Evolutionary conservation across 352 stramenopile species (phyloP), one percentile per base, ranked within the genome.

Genomic region (Blastocystis sp.): DNA sequence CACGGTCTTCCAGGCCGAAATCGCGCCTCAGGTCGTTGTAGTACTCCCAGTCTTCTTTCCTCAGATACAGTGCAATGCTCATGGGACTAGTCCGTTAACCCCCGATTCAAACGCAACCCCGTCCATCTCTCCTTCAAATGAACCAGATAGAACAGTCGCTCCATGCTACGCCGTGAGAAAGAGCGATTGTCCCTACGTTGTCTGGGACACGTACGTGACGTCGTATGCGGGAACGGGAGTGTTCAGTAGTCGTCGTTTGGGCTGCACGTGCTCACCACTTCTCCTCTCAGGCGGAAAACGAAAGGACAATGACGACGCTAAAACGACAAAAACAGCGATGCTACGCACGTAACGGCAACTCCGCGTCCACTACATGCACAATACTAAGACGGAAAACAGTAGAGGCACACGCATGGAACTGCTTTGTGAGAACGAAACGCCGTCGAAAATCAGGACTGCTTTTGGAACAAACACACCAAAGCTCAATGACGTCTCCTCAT

Each of bases 381-480:
- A 16, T 55, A 16, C 45, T 16, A 55, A 16, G 16, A 16, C 45
- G 45, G 45, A 55, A 55, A 55, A 55, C 45, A 55, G 45, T 55
- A 55, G 9, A 19, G 6, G 45, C 6, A 55, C 16, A 16, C 16
- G 45, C 45, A 55, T 55, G 0, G 16, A 55, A 55, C 45, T 55
- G 45, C 45, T 55, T 55, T 16, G 45, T 55, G 45, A 55, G 45
- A 16, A 16, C 6, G 16, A 55, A 55, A 55, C n/a, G n/a, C n/a
- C n/a, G n/a, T n/a, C n/a, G 19, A 69, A 69, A 69, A 69, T 37
- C 62, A 37, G 24, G 39, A 16, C 24, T 9, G 21, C 19, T 50
- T 74, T 74, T 31, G 63, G 39, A 74, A 74, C 63, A 74, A 74
- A 74, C 63, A 74, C 29, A 78, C 59, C 37, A 10, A 59, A 21